Conservation (phyloP, 2,329 filamentous ascomycete genomes). For the Aureobasidium sp. region DNA sequence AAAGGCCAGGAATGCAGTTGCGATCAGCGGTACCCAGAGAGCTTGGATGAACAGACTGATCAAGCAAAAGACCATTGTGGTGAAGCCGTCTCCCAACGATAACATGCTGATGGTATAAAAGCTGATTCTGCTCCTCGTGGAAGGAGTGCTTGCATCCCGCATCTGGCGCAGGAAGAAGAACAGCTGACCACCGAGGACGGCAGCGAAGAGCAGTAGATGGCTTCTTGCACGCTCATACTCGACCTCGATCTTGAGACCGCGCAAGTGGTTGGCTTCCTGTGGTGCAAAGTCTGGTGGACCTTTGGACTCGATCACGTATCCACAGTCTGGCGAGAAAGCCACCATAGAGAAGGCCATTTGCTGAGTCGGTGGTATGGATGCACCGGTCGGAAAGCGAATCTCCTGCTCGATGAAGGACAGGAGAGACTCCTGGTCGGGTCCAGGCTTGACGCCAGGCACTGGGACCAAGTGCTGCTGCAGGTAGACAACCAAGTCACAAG, state of each 20-base stretch:
- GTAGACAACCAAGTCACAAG: constrained; percentile 85
- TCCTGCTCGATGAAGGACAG: constrained; percentile 49
- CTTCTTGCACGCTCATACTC: constrained; percentile 38
- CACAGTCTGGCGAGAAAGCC: constrained; percentile 57
- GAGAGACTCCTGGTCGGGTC: constrained; percentile 19
- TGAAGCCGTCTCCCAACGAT: constrained; percentile 52
- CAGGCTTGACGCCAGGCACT: constrained; percentile 4
- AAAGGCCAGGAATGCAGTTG: constrained; percentile 50
- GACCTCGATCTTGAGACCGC: constrained; percentile 49
- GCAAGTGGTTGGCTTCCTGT: constrained; percentile 43
- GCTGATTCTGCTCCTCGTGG: constrained; percentile 54
- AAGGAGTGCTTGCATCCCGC: constrained; percentile 56
- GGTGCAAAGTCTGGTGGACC: constrained; percentile 46
- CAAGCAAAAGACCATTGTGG: constrained; percentile 44
- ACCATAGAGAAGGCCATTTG: constrained; percentile 50
- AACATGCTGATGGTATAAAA: constrained; percentile 56
- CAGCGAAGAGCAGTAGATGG: constrained; percentile 44
- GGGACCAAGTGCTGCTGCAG: constrained; percentile 60
- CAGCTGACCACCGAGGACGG: constrained; percentile 44
- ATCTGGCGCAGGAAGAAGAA: constrained; percentile 51
- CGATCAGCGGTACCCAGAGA: constrained; percentile 47
- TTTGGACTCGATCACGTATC: constrained; percentile 55
- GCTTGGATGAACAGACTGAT: constrained; percentile 47
- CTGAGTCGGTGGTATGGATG: constrained; percentile 42
- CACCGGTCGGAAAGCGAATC: constrained; percentile 50